These are phyloP conservation scores for Saccharomycopsis microspora DNA, from an alignment of 805 yeast species.

Conservation along the genomic window DNA sequence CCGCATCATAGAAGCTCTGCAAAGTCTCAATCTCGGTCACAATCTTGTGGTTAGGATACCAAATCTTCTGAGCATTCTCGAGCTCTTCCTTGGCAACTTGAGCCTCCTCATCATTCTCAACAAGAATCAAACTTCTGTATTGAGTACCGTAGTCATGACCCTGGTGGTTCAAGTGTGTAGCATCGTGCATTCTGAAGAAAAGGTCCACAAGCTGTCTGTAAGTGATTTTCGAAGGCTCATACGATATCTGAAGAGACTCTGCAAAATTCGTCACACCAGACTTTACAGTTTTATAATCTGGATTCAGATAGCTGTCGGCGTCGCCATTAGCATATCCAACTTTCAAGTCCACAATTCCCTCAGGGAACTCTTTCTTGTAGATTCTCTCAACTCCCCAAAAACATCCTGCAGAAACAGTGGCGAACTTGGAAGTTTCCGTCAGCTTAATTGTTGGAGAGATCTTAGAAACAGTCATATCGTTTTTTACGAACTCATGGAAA, in stretches of 20 bases:
- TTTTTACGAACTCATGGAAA: no score
- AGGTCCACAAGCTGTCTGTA: constrained; percentile 61
- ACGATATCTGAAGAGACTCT: constrained; percentile 75
- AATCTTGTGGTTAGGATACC: constrained; percentile 61
- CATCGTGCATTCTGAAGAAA: constrained; percentile 89
- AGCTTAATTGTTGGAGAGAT: constrained; percentile 29
- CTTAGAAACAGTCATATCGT: neutral
- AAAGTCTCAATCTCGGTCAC: constrained; percentile 63
- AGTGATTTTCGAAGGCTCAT: constrained; percentile 54
- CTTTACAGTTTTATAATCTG: constrained; percentile 58
- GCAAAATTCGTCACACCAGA: constrained; percentile 64
- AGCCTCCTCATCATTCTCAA: constrained; percentile 38
- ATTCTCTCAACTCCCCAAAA: constrained; percentile 91
- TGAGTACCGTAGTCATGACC: constrained; percentile 88
- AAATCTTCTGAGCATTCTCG: constrained; percentile 43
- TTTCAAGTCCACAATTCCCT: constrained; percentile 59
- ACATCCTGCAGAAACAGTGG: constrained; percentile 60
- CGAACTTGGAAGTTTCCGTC: constrained; percentile 38
- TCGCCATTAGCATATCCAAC: constrained; percentile 89
- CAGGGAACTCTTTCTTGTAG: constrained; percentile 55
- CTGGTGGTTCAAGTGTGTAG: constrained; percentile 72
- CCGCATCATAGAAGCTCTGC: constrained; percentile 78
- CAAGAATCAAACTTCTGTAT: constrained; percentile 74
- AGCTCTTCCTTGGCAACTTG: constrained; percentile 30
- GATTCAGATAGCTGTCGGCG: constrained; percentile 30